These are phyloP conservation scores for Dipodascopsis tothii DNA, from an alignment of 805 yeast genomes.

Conservation along the genomic window DNA sequence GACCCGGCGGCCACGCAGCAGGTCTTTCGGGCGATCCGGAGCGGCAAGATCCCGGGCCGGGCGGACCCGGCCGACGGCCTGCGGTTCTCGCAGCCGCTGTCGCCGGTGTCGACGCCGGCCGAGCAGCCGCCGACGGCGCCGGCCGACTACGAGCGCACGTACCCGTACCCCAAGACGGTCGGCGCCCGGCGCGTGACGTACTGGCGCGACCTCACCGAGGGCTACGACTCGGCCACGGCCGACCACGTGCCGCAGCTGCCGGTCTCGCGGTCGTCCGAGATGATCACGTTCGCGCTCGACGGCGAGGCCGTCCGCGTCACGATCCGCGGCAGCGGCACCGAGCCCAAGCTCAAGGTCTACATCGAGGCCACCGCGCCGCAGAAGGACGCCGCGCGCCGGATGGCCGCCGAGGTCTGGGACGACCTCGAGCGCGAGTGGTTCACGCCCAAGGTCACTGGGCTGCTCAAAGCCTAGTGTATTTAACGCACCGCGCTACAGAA, in stretches of 20 bases:
- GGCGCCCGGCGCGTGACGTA: constrained; percentile 51
- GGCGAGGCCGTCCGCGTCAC: constrained; percentile 59
- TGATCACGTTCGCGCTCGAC: constrained; percentile 63
- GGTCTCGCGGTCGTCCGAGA: constrained; percentile 64
- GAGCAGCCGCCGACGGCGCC: not conserved
- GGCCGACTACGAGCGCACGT: constrained; percentile 13
- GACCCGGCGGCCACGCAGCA: constrained; percentile 44
- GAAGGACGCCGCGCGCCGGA: constrained; percentile 31
- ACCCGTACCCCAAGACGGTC: constrained; percentile 40
- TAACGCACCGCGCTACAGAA: constrained; percentile 29
- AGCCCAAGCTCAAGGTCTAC: constrained; percentile 87
- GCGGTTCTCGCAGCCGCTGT: not conserved
- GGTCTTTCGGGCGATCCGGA: constrained; percentile 52
- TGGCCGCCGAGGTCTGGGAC: constrained; percentile 65
- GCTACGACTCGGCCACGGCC: constrained; percentile 63
- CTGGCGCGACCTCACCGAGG: constrained; percentile 81
- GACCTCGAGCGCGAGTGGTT: constrained; percentile 66
- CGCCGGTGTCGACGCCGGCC: not conserved
- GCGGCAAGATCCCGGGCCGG: constrained; percentile 2
- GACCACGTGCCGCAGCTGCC: constrained; percentile 61
- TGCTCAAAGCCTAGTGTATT: constrained; percentile 21
- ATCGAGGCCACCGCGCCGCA: constrained; percentile 61
- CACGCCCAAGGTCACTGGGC: constrained; percentile 46
- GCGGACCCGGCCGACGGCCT: not conserved
- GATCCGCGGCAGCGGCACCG: constrained; percentile 92